Evolutionary conservation across 1,139 yeast genomes (phyloP).

Genomic region (Saccharomyces hybrid): DNA sequence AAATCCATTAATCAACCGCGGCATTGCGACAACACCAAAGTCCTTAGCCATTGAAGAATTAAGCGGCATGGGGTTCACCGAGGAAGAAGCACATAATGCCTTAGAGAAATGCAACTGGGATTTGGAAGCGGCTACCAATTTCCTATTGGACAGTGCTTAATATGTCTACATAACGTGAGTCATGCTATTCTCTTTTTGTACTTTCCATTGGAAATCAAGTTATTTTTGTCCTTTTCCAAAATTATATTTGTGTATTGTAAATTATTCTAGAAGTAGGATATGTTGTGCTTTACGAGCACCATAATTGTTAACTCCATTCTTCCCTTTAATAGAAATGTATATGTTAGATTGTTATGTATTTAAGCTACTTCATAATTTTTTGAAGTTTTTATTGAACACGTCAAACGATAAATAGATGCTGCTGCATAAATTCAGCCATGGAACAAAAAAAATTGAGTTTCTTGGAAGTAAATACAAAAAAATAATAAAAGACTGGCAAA

Average conservation of each 20-base stretch:
- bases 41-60: constrained; percentile 60
- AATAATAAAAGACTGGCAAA: background rate
- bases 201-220: background rate
- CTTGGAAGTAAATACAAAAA: background rate
- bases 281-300: background rate
- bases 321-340: background rate
- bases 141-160: constrained; percentile 59
- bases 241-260: background rate
- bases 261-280: background rate
- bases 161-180: constrained; percentile 1
- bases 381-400: constrained; percentile 18
- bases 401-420: constrained; percentile 11
- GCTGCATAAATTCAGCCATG: background rate
- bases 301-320: constrained; percentile 14
- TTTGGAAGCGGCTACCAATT: constrained; percentile 78
- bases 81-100: constrained; percentile 58
- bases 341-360: background rate
- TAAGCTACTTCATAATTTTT: background rate
- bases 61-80: constrained; percentile 83
- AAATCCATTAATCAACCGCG: constrained; percentile 24
- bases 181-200: background rate
- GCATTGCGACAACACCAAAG: constrained; percentile 37
- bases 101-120: constrained; percentile 64
- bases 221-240: background rate
- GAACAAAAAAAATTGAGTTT: background rate